Conservation (phyloP, 805 yeast genomes). For the Metschnikowia reukaufii region DNA sequence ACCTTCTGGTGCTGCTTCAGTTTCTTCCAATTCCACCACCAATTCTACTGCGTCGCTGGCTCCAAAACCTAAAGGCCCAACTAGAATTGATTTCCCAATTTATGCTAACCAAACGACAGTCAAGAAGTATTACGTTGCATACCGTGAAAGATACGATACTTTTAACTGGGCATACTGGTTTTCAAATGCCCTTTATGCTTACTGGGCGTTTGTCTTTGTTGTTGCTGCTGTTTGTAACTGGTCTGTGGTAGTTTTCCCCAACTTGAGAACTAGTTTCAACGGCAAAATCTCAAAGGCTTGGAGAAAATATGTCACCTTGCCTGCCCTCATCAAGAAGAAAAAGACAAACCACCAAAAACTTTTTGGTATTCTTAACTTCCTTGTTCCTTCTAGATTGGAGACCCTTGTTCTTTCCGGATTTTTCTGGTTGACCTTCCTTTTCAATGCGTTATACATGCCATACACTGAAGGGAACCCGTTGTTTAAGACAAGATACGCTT, state of each 20-base stretch:
- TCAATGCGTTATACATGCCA: conserved; percentile 20
- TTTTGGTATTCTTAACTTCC: conserved; percentile 26
- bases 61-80: neutral
- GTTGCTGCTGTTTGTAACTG: conserved; percentile 17
- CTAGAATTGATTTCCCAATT: conserved; percentile 13
- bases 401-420: conserved; percentile 24
- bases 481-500: conserved; percentile 20
- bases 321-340: conserved; percentile 35
- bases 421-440: conserved; percentile 16
- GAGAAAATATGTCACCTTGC: conserved; percentile 38
- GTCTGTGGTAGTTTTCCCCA: conserved; percentile 17
- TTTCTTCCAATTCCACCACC: neutral
- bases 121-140: conserved; percentile 3
- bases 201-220: conserved; percentile 16
- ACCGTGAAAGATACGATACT: conserved; percentile 8
- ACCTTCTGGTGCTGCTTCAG: neutral
- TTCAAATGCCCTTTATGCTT: conserved; percentile 13
- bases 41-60: neutral
- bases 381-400: conserved; percentile 28
- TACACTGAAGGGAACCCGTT: conserved; percentile 36
- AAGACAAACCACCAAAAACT: conserved; percentile 30
- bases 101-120: conserved; percentile 8
- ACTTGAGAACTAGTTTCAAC: conserved; percentile 11
- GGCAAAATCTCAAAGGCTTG: conserved; percentile 33
- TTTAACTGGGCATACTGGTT: conserved; percentile 16